Base-by-base conservation (phyloP, 176 grass and related monocot genomes). In the Zoysia japonica region DNA sequence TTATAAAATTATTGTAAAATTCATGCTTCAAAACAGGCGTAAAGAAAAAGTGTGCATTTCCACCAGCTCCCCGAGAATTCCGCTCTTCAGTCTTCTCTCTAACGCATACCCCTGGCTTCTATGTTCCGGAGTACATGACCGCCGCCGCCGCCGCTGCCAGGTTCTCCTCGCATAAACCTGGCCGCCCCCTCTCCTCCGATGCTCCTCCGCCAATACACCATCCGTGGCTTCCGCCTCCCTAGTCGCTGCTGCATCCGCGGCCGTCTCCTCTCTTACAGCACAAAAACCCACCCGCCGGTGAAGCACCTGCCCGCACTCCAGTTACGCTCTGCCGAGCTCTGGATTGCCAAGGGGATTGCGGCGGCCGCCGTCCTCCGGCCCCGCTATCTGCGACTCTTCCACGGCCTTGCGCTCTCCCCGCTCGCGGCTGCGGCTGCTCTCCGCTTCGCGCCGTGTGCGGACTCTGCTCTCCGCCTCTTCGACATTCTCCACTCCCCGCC, bases 291-390 rank as follows among this genome's bases (percentile, higher is more conserved):
- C 71, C 65, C 62, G 86, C 81, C 86, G 56, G 63, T 56, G 44
- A 80, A n/a, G 11, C 47, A 17, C 11, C 49, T 20, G 35, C 56
- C 37, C 17, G 52, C 12, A 38, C 20, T 36, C 2, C 68, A 44
- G 39, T 4, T 45, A 44, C 76, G 78, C 47, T 36, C 77, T 11
- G 44, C 83, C 3, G 89, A 97, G 46, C 53, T 94, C 61, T 97
- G 94, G 94, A 90, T 97, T 70, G 85, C 94, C 42, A 97, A 97
- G 72, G 93, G 87, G 5, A 52, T 88, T 42, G 72, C 54, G 0
- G 28, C 77, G 10, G 87, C 84, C 8, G 47, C 43, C 13, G 37
- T 78, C 17, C 68, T 79, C 52, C 73, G 67, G 5, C 52, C 87
- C 8, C 72, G 56, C 50, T 53, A 28, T 68, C 84, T 88, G 68